These are phyloP conservation scores for Saturnispora galanensis DNA, from an alignment of 805 yeast genomes.

Conservation along the genomic window DNA sequence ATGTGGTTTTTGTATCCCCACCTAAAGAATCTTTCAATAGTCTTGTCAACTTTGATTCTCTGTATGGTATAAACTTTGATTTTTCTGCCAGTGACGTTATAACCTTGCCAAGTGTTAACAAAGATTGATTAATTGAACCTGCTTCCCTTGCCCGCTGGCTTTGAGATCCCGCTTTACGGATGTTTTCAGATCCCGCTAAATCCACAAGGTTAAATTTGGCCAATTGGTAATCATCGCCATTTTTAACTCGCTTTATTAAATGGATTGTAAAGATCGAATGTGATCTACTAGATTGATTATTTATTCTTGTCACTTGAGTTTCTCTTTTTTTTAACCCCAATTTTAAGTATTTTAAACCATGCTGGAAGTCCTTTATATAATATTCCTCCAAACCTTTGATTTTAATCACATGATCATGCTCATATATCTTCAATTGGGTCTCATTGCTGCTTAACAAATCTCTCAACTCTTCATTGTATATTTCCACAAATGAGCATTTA, in stretches of 20 bases:
- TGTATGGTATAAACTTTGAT: slow-evolving; percentile 58
- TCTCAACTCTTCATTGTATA: slow-evolving; percentile 34
- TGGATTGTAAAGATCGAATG: slow-evolving; percentile 67
- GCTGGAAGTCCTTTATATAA: slow-evolving; percentile 40
- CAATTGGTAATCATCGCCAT: slow-evolving; percentile 20
- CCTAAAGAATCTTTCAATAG: slow-evolving; percentile 71
- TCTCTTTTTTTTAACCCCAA: slow-evolving; percentile 51
- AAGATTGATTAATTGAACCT: slow-evolving; percentile 82
- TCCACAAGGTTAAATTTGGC: slow-evolving; percentile 57
- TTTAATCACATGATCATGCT: slow-evolving; percentile 28
- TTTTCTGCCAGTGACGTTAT: slow-evolving; percentile 65
- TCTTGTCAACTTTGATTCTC: slow-evolving; percentile 72
- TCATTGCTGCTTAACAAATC: slow-evolving; percentile 36
- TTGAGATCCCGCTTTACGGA: slow-evolving; percentile 77
- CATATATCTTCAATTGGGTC: slow-evolving; percentile 31
- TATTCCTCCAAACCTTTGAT: slow-evolving; percentile 61
- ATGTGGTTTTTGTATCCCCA: slow-evolving; percentile 78
- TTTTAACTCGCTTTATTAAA: slow-evolving; percentile 34
- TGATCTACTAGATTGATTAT: slow-evolving; percentile 64
- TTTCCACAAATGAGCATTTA: slow-evolving; percentile 44
- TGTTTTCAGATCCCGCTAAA: slow-evolving; percentile 91
- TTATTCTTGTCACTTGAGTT: slow-evolving; percentile 66
- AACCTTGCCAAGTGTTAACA: slow-evolving; percentile 81
- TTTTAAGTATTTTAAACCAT: slow-evolving; percentile 46
- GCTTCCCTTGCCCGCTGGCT: slow-evolving; percentile 87